Evolutionary conservation across 2,329 filamentous ascomycete species (phyloP), one percentile per base, ranked within the genome.

Genomic region (Talaromyces verruculosus): DNA sequence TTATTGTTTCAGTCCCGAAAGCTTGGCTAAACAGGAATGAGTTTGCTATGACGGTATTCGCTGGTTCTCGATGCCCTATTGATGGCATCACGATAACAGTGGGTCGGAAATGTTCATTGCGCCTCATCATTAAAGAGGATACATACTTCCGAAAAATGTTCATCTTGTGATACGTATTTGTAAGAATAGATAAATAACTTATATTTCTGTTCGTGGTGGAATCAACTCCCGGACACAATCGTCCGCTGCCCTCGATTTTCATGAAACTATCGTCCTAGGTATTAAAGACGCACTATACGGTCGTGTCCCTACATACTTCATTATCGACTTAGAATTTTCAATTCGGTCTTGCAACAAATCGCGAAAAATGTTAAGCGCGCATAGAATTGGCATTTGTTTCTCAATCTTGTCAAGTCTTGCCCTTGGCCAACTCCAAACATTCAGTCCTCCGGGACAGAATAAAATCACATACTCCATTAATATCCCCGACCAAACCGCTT

Each of bases 401-500:
- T 35, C 55, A 17, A 22, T 37, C 10, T 43, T 41, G 19, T 43
- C 53, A 25, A 11, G 30, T 19, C 2, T 28, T 22, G 25, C 41
- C 30, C 33, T 60, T 11, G 63, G 28, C 4, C 63, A 64, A 39
- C 73, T 72, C 30, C 63, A 64, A 39, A 64, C 63, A 25, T 64
- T 59, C 59, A 67, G 64, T 28, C 72, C 72, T 3, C 55, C 65
- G 13, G 67, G 70, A 7, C 59, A 68, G n/a, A 68, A 59, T 22
- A 68, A 67, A 7, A 68, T 74, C 11, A 64, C 64, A 75, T 88
- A 83, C 75, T 78, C 79, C 67, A 81, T 89, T 69, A 87, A 80
- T 49, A 82, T 88, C 2, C 87, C 88, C 0, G 70, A 79, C 55
- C 71, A 78, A 1, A 84, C 85, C 0, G 81, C 81, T 13, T 77